Evolutionary conservation across 371 early-diverging fungal genomes (phyloP).

Genomic region (Rhizopus delemar): DNA sequence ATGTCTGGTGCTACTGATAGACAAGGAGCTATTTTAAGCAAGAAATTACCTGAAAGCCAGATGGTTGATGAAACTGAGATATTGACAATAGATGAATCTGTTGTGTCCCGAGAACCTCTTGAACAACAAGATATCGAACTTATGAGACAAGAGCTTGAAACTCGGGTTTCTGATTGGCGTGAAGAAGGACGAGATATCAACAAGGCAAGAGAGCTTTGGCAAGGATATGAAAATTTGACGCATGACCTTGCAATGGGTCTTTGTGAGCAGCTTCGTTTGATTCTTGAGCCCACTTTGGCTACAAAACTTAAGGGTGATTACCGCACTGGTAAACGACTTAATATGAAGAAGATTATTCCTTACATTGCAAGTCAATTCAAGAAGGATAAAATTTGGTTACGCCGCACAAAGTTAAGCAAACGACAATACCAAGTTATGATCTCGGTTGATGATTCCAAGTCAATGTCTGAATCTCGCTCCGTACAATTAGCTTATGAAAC

Average conservation of each 20-base stretch:
- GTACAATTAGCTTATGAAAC: conserved; percentile 94
- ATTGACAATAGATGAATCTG: conserved; percentile 46
- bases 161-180: conserved; percentile 58
- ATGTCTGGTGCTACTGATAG: conserved; percentile 26
- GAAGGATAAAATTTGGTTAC: conserved; percentile 99
- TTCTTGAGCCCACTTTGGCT: conserved; percentile 96
- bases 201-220: conserved; percentile 84
- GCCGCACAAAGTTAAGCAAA: conserved; percentile 96
- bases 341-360: conserved; percentile 99
- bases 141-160: conserved; percentile 63
- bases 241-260: conserved; percentile 88
- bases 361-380: conserved; percentile 99
- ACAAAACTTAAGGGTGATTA: conserved; percentile 98
- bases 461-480: conserved; percentile 91
- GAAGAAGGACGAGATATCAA: conserved; percentile 61
- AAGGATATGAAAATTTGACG: conserved; percentile 82
- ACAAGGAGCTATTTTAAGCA: conserved; percentile 45
- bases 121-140: conserved; percentile 62
- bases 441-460: conserved; percentile 98
- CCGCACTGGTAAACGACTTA: conserved; percentile 98
- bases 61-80: conserved; percentile 34
- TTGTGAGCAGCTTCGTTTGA: conserved; percentile 94
- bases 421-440: conserved; percentile 98
- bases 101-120: conserved; percentile 60
- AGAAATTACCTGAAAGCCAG: conserved; percentile 30